These are phyloP conservation scores for Kwoniella dejecticola DNA, from an alignment of 768 basidiomycete species.

Conservation along the genomic window DNA sequence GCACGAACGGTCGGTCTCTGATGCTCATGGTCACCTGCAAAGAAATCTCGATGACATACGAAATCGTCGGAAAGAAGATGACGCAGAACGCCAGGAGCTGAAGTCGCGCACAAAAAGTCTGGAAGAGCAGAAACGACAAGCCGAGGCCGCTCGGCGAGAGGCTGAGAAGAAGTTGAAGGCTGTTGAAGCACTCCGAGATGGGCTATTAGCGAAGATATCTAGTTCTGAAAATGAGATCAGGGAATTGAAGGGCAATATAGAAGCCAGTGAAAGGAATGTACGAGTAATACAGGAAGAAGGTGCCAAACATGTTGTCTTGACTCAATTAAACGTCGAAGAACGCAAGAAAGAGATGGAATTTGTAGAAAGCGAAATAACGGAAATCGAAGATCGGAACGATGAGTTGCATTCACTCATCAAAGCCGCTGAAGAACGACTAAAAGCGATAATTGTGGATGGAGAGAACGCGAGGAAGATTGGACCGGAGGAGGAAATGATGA, in stretches of 20 bases:
- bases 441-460: conserved; percentile 64
- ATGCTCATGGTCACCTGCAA: conserved; percentile 65
- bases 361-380: conserved; percentile 58
- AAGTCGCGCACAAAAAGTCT: conserved; percentile 79
- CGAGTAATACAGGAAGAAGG: conserved; percentile 60
- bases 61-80: conserved; percentile 67
- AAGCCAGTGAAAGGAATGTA: conserved; percentile 65
- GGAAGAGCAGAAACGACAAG: conserved; percentile 81
- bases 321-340: conserved; percentile 61
- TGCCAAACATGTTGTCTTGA: conserved; percentile 66
- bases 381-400: conserved; percentile 59
- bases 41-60: conserved; percentile 72
- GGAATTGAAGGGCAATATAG: conserved; percentile 51
- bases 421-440: conserved; percentile 68
- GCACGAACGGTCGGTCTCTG: conserved; percentile 44
- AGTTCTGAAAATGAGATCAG: conserved; percentile 44
- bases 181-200: conserved; percentile 68
- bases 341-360: conserved; percentile 64
- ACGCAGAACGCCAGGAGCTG: conserved; percentile 71
- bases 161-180: conserved; percentile 83
- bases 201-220: conserved; percentile 42
- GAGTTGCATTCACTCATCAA: conserved; percentile 66
- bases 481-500: conserved; percentile 53
- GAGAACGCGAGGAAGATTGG: conserved; percentile 56
- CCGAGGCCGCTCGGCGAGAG: conserved; percentile 77